Conservation (phyloP, 1,139 yeast species). For the Pichia sp. region DNA sequence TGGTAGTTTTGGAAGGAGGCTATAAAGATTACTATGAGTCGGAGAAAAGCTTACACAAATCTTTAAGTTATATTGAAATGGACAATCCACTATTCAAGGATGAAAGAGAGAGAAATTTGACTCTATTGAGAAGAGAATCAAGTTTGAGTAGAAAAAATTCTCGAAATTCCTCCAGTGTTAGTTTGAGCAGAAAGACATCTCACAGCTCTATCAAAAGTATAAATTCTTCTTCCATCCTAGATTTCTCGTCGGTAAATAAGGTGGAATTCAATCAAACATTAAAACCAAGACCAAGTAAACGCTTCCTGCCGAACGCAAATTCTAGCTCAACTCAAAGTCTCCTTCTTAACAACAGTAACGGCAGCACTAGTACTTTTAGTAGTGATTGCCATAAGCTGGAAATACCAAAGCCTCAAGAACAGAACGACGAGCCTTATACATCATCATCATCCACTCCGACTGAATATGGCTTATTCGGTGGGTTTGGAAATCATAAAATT, state of each 20-base stretch:
- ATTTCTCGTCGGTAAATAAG: constrained; percentile 16
- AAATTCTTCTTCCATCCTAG: constrained; percentile 13
- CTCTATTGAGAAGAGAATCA: constrained; percentile 56
- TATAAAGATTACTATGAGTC: constrained; percentile 68
- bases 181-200: constrained; percentile 17
- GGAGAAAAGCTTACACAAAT: constrained; percentile 34
- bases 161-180: constrained; percentile 11
- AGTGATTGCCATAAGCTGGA: neutral
- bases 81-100: constrained; percentile 63
- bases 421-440: constrained; percentile 8
- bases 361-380: neutral
- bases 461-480: constrained; percentile 19
- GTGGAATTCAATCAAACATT: constrained; percentile 9
- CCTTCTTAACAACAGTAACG: neutral
- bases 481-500: constrained; percentile 20
- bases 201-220: constrained; percentile 14
- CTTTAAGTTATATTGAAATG: constrained; percentile 84
- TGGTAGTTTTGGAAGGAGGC: constrained; percentile 87
- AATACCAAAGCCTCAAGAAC: neutral
- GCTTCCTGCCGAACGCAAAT: constrained; percentile 5
- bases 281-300: constrained; percentile 12
- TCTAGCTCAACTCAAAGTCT: neutral
- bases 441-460: constrained; percentile 4
- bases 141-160: constrained; percentile 16
- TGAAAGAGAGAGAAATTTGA: constrained; percentile 69